Evolutionary conservation across 108 stramenopile genomes (phyloP), one percentile per base, ranked within the genome.

Genomic region (Nitzschia sp.): DNA sequence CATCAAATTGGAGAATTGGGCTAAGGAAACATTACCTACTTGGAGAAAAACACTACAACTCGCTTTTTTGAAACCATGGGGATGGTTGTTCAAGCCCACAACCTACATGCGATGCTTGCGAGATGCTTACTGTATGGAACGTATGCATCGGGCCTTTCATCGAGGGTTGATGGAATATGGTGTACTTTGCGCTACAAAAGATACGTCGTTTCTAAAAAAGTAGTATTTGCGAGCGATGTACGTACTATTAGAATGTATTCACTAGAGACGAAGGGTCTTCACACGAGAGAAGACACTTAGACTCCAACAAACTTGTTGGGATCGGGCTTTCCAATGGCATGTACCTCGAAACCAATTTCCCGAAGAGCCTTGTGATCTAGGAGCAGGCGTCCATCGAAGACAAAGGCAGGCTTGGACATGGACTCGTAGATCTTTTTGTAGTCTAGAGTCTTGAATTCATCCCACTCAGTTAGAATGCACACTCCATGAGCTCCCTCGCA

Each of bases 351-450:
- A 60, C 99, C 99, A 71, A 98, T 96, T 63, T 92, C 68, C 55
- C 98, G 90, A 59, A 98, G 87, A 34, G 68, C 82, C 15, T 69
- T 89, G 78, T 92, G 91, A 70, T 97, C 95, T 55, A 97, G 61
- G 63, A 98, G 77, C 70, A 98, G 96, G 19, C 97, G 94, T 29
- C 97, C 99, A 71, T 99, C 99, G 63, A 99, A 99, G 53, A 98
- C 58, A 75, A 99, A 98, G 10, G 97, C 99, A 7, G 99, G 99
- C 82, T 99, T 99, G 59, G 91, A 81, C 98, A 99, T 99, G 64
- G 70, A 60, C 25, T 91, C 80, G 72, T 90, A 98, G 70, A 98
- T 96, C 56, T 78, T 79, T 63, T 95, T 63, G 76, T 81, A 95
- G 77, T 99, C 97, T 68, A 93, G 84, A 2, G 85, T 80, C 89